Conservation (phyloP, 2,329 filamentous ascomycete species). For the Colletotrichum higginsianum region DNA sequence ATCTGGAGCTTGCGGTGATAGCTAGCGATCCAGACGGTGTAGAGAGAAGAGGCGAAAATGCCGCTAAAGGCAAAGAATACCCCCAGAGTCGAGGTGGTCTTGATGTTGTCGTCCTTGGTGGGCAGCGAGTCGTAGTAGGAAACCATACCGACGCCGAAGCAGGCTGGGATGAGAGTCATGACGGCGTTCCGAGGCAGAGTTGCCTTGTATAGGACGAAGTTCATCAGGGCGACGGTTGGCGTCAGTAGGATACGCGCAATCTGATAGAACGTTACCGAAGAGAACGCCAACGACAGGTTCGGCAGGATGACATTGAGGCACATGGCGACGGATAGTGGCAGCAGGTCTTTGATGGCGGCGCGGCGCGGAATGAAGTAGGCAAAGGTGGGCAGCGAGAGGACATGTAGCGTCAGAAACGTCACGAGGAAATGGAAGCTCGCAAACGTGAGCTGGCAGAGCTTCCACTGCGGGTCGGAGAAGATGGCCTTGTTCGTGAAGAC, state of each 20-base stretch:
- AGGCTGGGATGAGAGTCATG: constrained; percentile 72
- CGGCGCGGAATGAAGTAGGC: constrained; percentile 72
- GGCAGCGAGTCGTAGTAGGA: constrained; percentile 78
- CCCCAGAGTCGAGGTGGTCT: constrained; percentile 71
- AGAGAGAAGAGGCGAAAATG: constrained; percentile 76
- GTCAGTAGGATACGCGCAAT: constrained; percentile 78
- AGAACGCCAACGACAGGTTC: constrained; percentile 78
- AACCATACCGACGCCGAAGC: constrained; percentile 75
- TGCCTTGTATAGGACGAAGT: constrained; percentile 72
- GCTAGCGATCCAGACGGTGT: constrained; percentile 78
- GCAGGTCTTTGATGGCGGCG: constrained; percentile 68
- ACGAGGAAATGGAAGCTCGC: constrained; percentile 79
- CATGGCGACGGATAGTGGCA: constrained; percentile 78
- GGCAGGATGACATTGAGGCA: constrained; percentile 78
- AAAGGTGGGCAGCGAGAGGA: constrained; percentile 71
- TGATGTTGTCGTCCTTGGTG: constrained; percentile 61
- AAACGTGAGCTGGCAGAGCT: constrained; percentile 75
- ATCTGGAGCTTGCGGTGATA: constrained; percentile 77
- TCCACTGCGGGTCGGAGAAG: constrained; percentile 74
- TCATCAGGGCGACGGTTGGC: constrained; percentile 75
- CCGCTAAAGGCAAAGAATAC: constrained; percentile 75
- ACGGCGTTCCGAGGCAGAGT: constrained; percentile 69
- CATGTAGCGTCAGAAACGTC: constrained; percentile 75
- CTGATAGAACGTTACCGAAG: constrained; percentile 79
- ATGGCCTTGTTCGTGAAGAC: constrained; percentile 81